phyloP scores from a whole-genome alignment of 257 asterid genomes.

The Salvia rosmarinus region DNA sequence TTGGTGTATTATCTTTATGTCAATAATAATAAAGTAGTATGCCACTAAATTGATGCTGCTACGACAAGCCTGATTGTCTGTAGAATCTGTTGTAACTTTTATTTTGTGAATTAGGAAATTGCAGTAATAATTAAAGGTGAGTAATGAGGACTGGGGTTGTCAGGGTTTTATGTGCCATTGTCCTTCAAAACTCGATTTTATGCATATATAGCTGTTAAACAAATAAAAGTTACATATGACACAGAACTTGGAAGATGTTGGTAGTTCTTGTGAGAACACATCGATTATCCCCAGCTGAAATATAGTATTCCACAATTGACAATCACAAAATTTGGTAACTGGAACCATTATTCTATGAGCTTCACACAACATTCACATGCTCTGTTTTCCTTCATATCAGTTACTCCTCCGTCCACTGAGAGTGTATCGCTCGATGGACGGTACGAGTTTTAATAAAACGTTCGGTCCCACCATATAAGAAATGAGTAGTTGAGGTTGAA shows the following conservation, averaged over 20 bases:
- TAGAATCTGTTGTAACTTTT: not conserved
- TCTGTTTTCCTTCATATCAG: conserved; percentile 8
- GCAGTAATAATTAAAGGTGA: not conserved
- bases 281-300: not conserved
- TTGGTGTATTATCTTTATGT: not conserved
- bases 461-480: too few relatives aligned
- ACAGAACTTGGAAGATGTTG: conserved; percentile 3
- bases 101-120: not conserved
- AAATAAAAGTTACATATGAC: not conserved
- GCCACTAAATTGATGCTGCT: not conserved
- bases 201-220: conserved; percentile 2
- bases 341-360: conserved; percentile 10
- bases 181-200: conserved; percentile 17
- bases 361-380: conserved; percentile 9
- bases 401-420: too few relatives aligned
- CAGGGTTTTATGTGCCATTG: not conserved
- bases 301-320: conserved; percentile 10
- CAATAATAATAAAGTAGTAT: not conserved
- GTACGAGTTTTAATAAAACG: too few relatives aligned
- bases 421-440: too few relatives aligned
- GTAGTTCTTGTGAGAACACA: not conserved
- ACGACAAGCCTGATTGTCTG: not conserved
- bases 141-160: conserved; percentile 6
- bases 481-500: too few relatives aligned
- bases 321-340: not conserved